phyloP scores from a whole-genome alignment of 495 filamentous ascomycete genomes.

The Polyplosphaeria fusca region DNA sequence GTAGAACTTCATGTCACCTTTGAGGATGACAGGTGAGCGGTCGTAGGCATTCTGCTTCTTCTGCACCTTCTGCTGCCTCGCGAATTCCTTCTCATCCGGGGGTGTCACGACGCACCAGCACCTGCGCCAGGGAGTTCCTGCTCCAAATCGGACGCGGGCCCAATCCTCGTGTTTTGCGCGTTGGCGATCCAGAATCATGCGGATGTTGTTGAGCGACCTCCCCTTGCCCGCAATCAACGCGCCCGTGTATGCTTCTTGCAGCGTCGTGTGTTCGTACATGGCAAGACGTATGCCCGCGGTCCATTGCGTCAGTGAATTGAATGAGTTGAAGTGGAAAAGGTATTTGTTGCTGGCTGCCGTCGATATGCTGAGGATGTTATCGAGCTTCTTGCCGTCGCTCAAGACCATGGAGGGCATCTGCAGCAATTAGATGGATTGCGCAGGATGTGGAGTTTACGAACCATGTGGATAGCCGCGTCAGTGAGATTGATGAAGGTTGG shows the following conservation, averaged over 20 bases:
- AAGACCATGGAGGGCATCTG: conserved; percentile 79
- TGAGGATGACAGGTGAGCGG: conserved; percentile 60
- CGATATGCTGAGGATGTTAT: conserved; percentile 91
- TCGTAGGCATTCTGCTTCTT: conserved; percentile 89
- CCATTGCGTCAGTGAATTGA: conserved; percentile 92
- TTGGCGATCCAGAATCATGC: conserved; percentile 74
- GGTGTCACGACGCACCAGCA: conserved; percentile 95
- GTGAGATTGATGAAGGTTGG: conserved; percentile 97
- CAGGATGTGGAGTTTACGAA: conserved; percentile 41
- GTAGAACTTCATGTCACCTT: conserved; percentile 91
- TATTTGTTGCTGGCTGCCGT: conserved; percentile 95
- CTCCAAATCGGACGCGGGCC: conserved; percentile 92
- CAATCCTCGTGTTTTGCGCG: conserved; percentile 81
- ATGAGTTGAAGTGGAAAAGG: conserved; percentile 90
- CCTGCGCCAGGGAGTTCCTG: conserved; percentile 91
- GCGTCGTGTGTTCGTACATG: conserved; percentile 88
- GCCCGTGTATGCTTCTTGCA: conserved; percentile 96
- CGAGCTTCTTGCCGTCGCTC: conserved; percentile 69
- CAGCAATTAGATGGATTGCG: background rate
- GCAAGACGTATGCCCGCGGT: conserved; percentile 89
- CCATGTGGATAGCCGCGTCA: conserved; percentile 97
- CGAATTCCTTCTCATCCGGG: conserved; percentile 85
- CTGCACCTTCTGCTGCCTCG: conserved; percentile 73
- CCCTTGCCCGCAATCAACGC: conserved; percentile 94
- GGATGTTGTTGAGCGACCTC: conserved; percentile 80